Conservation (phyloP, 2,329 filamentous ascomycete genomes). For the Emergomyces orientalis region DNA sequence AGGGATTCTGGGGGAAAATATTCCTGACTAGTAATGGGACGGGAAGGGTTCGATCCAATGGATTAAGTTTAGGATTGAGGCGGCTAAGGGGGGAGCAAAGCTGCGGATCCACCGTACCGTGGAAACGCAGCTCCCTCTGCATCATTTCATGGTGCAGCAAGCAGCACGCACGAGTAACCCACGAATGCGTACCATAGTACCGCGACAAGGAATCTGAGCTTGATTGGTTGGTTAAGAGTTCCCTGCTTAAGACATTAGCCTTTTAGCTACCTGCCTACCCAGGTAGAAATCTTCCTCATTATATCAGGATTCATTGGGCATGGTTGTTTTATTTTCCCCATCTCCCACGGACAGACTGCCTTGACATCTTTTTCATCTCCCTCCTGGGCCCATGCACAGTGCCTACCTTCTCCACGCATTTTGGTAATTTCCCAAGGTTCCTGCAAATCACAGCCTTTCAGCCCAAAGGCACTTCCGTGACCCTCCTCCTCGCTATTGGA, state of each 20-base stretch:
- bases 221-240: not conserved
- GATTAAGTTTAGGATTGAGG: not conserved
- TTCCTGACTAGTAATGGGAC: too few species aligned
- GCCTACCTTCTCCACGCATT: not conserved
- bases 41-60: too few species aligned
- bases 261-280: too few species aligned
- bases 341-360: not conserved
- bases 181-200: not conserved
- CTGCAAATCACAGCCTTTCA: not conserved
- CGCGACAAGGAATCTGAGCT: not conserved
- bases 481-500: too few species aligned
- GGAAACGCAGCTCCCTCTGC: too few species aligned
- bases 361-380: not conserved
- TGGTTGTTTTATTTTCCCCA: not conserved
- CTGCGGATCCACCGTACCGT: too few species aligned
- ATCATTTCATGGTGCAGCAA: too few species aligned
- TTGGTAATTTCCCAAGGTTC: not conserved
- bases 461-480: too few species aligned
- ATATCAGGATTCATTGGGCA: too few species aligned
- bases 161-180: not conserved
- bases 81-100: not conserved
- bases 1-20: too few species aligned
- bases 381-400: not conserved
- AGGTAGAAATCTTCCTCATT: too few species aligned
- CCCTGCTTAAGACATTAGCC: too few species aligned